Conservation (phyloP, 371 early-diverging fungal species). For the Zancudomyces culisetae region DNA sequence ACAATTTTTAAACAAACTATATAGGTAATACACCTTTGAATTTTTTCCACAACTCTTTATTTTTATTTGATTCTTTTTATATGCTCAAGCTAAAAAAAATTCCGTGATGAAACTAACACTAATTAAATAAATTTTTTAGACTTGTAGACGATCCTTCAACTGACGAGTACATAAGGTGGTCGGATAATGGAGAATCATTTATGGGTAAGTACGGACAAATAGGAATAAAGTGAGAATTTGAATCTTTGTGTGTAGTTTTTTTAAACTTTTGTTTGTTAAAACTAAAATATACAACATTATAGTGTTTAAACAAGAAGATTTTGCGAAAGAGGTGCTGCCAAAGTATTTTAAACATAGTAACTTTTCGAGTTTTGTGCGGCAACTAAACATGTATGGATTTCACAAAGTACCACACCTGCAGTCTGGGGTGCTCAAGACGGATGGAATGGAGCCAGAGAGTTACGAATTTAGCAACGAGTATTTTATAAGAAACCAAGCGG, state of each 20-base stretch:
- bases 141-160: conserved; percentile 51
- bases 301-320: conserved; percentile 49
- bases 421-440: conserved; percentile 30
- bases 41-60: neutral
- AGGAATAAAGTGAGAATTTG: too few species aligned
- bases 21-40: neutral
- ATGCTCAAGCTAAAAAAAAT: neutral
- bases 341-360: conserved; percentile 85
- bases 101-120: neutral
- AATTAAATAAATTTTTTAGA: conserved; percentile 40
- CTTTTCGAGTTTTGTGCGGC: conserved; percentile 83
- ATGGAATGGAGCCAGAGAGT: conserved; percentile 39
- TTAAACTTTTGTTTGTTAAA: too few species aligned
- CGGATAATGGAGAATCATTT: conserved; percentile 54
- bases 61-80: neutral
- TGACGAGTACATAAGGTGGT: conserved; percentile 56
- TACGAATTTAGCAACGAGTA: conserved; percentile 85
- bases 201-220: conserved; percentile 8
- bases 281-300: conserved; percentile 3
- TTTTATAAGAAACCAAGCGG: conserved; percentile 56
- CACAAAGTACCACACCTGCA: conserved; percentile 50
- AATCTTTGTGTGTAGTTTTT: too few species aligned
- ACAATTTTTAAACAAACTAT: conserved; percentile 5
- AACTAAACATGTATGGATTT: conserved; percentile 87
- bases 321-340: conserved; percentile 68